A percentile compares a stretch with the other conserved stretches of the same genome.
phyloP scores from a whole-genome alignment of 2,329 filamentous ascomycete species.

The Claviceps africana region DNA sequence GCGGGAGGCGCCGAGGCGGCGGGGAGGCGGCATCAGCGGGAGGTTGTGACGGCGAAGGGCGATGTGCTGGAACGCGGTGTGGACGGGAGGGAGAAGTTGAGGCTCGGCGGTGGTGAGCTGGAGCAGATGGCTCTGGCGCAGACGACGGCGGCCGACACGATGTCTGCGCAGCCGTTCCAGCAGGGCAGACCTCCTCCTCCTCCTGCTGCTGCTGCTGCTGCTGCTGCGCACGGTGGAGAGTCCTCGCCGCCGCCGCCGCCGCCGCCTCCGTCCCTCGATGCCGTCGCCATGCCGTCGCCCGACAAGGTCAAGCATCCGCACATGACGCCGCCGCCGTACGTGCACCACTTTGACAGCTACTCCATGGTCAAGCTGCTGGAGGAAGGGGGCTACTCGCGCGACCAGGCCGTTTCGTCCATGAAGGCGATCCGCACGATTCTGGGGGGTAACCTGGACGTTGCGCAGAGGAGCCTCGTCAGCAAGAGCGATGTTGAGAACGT shows the following conservation, averaged over 20 bases:
- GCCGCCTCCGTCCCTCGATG: conserved; percentile 25
- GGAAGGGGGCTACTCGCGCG: conserved; percentile 55
- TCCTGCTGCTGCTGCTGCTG: neutral
- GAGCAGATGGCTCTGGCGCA: no score
- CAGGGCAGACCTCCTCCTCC: no score
- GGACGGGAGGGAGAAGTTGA: no score
- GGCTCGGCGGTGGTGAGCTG: no score
- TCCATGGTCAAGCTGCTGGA: conserved; percentile 70
- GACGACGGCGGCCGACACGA: neutral
- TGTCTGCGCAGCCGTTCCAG: no score
- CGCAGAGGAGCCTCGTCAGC: conserved; percentile 66
- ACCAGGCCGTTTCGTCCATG: conserved; percentile 76
- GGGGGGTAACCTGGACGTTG: conserved; percentile 65
- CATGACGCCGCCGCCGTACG: conserved; percentile 60
- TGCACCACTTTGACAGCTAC: conserved; percentile 96
- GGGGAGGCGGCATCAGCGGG: no score
- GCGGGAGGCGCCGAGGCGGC: neutral
- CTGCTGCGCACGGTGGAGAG: neutral
- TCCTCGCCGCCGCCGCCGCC: neutral
- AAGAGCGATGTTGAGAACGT: conserved; percentile 86
- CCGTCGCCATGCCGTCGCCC: conserved; percentile 26
- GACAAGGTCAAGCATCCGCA: conserved; percentile 44
- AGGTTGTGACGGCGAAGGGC: no score
- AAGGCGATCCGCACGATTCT: conserved; percentile 74
- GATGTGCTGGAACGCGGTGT: no score